Conservation (phyloP, 2,329 filamentous ascomycete species). For the Cyclaneusma minus region DNA sequence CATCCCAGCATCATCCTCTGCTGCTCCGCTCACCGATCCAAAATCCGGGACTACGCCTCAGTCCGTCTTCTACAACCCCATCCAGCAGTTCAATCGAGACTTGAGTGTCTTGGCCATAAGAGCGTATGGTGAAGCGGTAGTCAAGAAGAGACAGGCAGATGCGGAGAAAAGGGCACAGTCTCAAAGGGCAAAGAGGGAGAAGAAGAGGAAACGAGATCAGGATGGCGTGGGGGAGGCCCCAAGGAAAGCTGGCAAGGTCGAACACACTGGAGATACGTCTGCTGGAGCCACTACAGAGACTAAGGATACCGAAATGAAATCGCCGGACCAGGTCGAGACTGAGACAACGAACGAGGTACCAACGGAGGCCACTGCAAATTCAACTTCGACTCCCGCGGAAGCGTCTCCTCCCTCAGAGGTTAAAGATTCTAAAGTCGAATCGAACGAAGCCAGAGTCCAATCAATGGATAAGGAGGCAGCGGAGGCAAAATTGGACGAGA, state of each 20-base stretch:
- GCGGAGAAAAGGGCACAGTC: slow-evolving; percentile 25
- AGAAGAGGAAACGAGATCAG: slow-evolving; percentile 28
- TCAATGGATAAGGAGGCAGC: too few species aligned
- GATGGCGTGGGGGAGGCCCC: slow-evolving; percentile 15
- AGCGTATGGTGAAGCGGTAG: slow-evolving; percentile 60
- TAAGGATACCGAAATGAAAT: slow-evolving; percentile 1
- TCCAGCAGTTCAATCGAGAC: slow-evolving; percentile 97
- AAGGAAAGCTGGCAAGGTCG: slow-evolving; percentile 20
- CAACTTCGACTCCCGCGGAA: not conserved
- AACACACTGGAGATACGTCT: slow-evolving; percentile 6
- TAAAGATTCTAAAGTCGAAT: too few species aligned
- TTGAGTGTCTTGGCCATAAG: slow-evolving; percentile 85
- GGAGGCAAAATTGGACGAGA: slow-evolving; percentile 7
- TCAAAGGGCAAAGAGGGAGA: slow-evolving; percentile 18
- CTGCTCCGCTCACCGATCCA: slow-evolving; percentile 24
- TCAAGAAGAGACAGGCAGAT: slow-evolving; percentile 28
- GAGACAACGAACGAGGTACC: not conserved
- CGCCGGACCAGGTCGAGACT: not conserved
- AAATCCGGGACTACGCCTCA: slow-evolving; percentile 44
- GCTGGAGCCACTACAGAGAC: slow-evolving; percentile 3
- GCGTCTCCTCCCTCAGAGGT: slow-evolving; percentile 1
- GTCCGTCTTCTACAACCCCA: slow-evolving; percentile 96
- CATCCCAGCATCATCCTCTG: slow-evolving; percentile 36
- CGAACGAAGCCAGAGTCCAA: slow-evolving; percentile 5
- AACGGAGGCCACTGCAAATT: not conserved